A percentile compares a stretch with the other conserved stretches of the same genome.
Conservation (phyloP, 345 rosid genomes). For the Populus euphratica region DNA sequence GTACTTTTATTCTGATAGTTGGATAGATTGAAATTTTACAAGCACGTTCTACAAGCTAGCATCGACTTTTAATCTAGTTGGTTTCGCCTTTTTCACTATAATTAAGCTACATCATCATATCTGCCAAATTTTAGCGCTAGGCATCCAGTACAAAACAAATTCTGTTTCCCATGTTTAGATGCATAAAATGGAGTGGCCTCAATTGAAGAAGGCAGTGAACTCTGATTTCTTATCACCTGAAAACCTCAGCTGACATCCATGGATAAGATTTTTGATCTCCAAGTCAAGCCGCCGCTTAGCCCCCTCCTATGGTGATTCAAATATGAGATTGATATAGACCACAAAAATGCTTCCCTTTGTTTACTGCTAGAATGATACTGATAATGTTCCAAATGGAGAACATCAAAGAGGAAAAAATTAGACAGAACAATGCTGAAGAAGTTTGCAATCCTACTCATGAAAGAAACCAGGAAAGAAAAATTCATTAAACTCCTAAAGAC, state of each 20-base stretch:
- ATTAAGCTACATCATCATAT: conserved; percentile 26
- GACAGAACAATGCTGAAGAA: too few relatives aligned
- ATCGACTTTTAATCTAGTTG: too few relatives aligned
- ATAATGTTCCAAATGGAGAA: too few relatives aligned
- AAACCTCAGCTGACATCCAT: conserved; percentile 8
- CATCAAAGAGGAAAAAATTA: too few relatives aligned
- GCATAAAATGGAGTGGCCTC: conserved; percentile 30
- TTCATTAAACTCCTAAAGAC: too few relatives aligned
- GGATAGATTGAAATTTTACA: too few relatives aligned
- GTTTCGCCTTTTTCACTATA: too few relatives aligned
- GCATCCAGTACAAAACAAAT: conserved; percentile 34
- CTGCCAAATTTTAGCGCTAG: conserved; percentile 38
- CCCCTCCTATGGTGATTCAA: not conserved
- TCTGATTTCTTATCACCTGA: conserved; percentile 36
- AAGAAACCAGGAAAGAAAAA: too few relatives aligned
- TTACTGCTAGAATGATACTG: too few relatives aligned
- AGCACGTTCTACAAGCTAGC: too few relatives aligned
- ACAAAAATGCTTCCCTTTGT: not conserved
- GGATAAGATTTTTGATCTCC: not conserved
- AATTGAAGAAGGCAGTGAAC: conserved; percentile 36
- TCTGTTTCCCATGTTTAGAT: conserved; percentile 26
- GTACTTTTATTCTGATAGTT: too few relatives aligned
- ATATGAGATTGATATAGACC: not conserved
- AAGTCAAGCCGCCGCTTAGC: not conserved
- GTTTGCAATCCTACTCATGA: too few relatives aligned